Conservation (phyloP, 208 protist genomes). For the Crithidia mellificae region DNA sequence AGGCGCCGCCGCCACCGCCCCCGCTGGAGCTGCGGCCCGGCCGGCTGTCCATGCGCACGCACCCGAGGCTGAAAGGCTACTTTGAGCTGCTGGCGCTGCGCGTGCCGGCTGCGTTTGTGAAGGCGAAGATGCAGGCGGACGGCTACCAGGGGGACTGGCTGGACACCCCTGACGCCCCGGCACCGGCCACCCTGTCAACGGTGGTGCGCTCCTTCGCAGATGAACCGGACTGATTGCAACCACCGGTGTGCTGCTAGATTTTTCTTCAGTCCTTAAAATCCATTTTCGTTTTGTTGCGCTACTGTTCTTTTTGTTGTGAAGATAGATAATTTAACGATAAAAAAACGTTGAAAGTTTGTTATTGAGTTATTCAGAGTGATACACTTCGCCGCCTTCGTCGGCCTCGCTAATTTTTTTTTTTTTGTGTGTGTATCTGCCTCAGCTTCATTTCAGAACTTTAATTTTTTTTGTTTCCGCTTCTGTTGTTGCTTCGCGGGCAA, state of each 20-base stretch:
- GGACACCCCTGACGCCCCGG: constrained; percentile 55
- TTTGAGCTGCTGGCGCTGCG: constrained; percentile 66
- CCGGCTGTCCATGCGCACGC: constrained; percentile 37
- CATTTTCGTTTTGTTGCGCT: too few relatives aligned
- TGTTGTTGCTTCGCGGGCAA: too few relatives aligned
- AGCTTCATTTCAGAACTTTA: too few relatives aligned
- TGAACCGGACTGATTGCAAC: constrained; percentile 40
- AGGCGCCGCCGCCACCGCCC: constrained; percentile 44
- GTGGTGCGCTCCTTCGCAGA: constrained; percentile 34
- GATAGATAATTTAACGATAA: too few relatives aligned
- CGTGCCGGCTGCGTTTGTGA: constrained; percentile 46
- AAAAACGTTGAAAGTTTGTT: too few relatives aligned
- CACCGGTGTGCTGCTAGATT: neutral
- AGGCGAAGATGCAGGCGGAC: constrained; percentile 63
- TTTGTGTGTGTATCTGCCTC: too few relatives aligned
- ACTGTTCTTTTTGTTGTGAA: too few relatives aligned
- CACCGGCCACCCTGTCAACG: constrained; percentile 37
- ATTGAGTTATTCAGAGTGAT: too few relatives aligned
- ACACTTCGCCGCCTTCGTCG: too few relatives aligned
- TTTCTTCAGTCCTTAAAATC: too few relatives aligned
- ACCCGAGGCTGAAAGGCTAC: constrained; percentile 63
- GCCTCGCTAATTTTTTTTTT: too few relatives aligned
- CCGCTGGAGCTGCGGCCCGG: constrained; percentile 37
- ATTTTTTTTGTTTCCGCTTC: too few relatives aligned
- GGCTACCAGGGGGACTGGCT: constrained; percentile 63